Evolutionary conservation across 2,329 filamentous ascomycete genomes (phyloP).

Genomic region (Pseudocercospora musae): DNA sequence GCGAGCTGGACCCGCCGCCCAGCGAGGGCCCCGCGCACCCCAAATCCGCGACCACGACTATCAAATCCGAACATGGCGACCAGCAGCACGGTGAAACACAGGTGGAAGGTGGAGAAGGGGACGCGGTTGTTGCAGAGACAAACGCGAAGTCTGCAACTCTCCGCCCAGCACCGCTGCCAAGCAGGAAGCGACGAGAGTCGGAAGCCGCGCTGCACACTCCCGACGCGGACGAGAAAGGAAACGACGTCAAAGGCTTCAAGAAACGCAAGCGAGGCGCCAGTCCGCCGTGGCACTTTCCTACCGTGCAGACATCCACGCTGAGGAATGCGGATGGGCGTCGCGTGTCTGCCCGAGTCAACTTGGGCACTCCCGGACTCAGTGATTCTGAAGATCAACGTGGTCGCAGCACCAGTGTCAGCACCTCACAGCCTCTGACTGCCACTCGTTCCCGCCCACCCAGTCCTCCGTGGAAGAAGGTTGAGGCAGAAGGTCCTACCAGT

Average conservation of each 20-base stretch:
- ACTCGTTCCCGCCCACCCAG: slow-evolving; percentile 56
- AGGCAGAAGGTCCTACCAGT: slow-evolving; percentile 81
- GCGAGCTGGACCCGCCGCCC: background rate
- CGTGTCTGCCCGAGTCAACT: slow-evolving; percentile 32
- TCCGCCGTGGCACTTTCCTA: slow-evolving; percentile 35
- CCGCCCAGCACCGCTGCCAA: slow-evolving; percentile 28
- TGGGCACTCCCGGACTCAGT: slow-evolving; percentile 23
- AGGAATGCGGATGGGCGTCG: slow-evolving; percentile 34
- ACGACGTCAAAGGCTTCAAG: slow-evolving; percentile 47
- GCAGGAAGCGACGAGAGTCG: slow-evolving; percentile 30
- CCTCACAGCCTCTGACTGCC: slow-evolving; percentile 16
- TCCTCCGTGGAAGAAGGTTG: slow-evolving; percentile 88
- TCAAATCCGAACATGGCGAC: slow-evolving; percentile 9
- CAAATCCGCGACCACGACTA: slow-evolving; percentile 6
- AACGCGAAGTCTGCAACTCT: slow-evolving; percentile 18
- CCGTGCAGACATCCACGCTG: slow-evolving; percentile 29
- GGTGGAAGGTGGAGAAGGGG: background rate
- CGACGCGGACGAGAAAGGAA: slow-evolving; percentile 2
- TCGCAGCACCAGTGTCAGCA: slow-evolving; percentile 25
- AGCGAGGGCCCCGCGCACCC: background rate
- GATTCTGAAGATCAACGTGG: slow-evolving; percentile 24
- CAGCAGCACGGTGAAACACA: slow-evolving; percentile 1
- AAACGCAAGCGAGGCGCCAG: slow-evolving; percentile 53
- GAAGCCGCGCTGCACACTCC: slow-evolving; percentile 22
- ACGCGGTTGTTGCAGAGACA: slow-evolving; percentile 2